phyloP scores from a whole-genome alignment of 371 early-diverging fungal species.

The Sporodiniella umbellata region DNA sequence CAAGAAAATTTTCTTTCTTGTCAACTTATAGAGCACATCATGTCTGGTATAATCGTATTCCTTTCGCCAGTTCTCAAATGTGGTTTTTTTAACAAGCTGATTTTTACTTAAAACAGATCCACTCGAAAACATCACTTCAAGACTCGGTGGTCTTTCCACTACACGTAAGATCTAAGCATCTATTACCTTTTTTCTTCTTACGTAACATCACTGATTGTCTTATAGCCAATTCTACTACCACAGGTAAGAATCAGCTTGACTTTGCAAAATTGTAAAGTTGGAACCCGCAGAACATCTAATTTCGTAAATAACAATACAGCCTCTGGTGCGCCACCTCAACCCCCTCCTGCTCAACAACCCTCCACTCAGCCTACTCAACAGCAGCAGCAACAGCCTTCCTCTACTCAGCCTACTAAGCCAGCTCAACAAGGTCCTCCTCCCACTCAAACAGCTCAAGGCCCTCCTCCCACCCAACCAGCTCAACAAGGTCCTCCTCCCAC shows the following conservation, averaged over 20 bases:
- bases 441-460: background rate
- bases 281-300: too few species aligned
- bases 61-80: too few species aligned
- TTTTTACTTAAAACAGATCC: slow-evolving; percentile 8
- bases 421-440: background rate
- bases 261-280: too few species aligned
- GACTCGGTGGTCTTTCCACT: slow-evolving; percentile 31
- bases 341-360: background rate
- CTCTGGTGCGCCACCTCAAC: background rate
- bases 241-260: too few species aligned
- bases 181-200: background rate
- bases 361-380: background rate
- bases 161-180: slow-evolving; percentile 17
- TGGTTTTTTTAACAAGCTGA: too few species aligned
- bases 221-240: too few species aligned
- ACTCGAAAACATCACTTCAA: slow-evolving; percentile 27
- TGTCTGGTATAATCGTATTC: background rate
- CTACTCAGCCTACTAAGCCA: background rate
- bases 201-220: too few species aligned
- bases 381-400: background rate
- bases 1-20: background rate
- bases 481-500: background rate
- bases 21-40: background rate
- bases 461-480: background rate
- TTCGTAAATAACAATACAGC: too few species aligned